Evolutionary conservation across 2,329 filamentous ascomycete genomes (phyloP), one percentile per base, ranked within the genome.

Genomic region (Monascus ruber): DNA sequence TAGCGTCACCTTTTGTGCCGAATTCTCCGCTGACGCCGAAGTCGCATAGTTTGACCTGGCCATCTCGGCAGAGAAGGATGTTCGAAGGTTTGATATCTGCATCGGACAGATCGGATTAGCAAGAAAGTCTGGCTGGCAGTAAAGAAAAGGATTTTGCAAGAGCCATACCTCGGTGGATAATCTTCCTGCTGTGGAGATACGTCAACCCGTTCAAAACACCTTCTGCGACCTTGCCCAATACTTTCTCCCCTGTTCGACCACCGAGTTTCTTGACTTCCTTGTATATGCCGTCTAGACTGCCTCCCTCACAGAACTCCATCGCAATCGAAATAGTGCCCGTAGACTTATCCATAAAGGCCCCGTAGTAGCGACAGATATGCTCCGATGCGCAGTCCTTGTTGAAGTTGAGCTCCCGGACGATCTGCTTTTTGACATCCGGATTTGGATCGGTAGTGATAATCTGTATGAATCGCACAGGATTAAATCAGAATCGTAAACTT

Each of bases 221-320:
- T 62, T 96, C 91, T 33, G 91, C 87, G 34, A 98, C 84, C 68
- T 96, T 96, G 47, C 91, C 91, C 4, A 98, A 72, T 1, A 98
- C 91, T 59, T 96, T 98, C 61, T 98, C 91, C 49, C 91, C 91
- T 0, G 89, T 96, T 36, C 91, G 79, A 7, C 91, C 91, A 33
- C 89, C 89, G 2, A 96, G 76, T 51, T 91, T 86, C 69, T 94
- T 94, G 29, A 98, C 88, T 65, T 98, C 91, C 49, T 85, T 85
- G 70, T 98, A 98, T 48, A 98, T 91, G 58, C 85, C 91, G 67
- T 98, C 88, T 17, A 98, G 74, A 35, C 86, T 94, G 38, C 91
- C 91, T 42, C 91, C 91, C 64, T 96, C 91, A 59, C 91, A 98
- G 55, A 94, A 96, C 60, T 98, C 91, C 91, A 98, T 98, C 41